Conservation (phyloP, 768 basidiomycete genomes). For the Lentinus brumalis region DNA sequence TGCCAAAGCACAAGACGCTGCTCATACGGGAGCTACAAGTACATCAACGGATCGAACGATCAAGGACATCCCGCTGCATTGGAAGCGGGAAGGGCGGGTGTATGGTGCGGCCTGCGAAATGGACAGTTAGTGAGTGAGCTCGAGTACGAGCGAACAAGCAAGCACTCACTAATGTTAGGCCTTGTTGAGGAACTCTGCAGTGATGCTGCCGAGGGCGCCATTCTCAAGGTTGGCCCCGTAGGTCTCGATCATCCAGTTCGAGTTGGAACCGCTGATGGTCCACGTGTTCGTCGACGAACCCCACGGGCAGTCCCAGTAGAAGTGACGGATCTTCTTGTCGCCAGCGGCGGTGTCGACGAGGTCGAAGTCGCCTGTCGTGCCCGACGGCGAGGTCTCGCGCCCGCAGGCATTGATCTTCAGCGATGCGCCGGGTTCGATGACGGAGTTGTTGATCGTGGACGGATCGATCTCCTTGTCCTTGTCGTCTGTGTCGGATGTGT, state of each 20-base stretch:
- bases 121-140: no score
- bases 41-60: no score
- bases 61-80: no score
- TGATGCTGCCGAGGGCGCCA: conserved; percentile 11
- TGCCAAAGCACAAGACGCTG: no score
- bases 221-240: conserved; percentile 3
- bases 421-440: not conserved
- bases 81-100: no score
- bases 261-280: not conserved
- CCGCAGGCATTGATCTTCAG: conserved; percentile 12
- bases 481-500: not conserved
- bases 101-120: no score
- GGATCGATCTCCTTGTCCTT: conserved; percentile 7
- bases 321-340: conserved; percentile 2
- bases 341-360: conserved; percentile 3
- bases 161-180: no score
- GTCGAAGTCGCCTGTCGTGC: conserved; percentile 14
- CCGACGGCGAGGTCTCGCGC: conserved; percentile 2
- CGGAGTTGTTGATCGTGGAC: not conserved
- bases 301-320: conserved; percentile 21
- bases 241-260: conserved; percentile 2
- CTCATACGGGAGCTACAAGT: no score
- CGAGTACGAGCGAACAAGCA: no score
- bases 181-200: not conserved
- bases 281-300: conserved; percentile 10